These are phyloP conservation scores for Thermochaetoides dissita DNA, from an alignment of 2,329 filamentous ascomycete species.

Conservation along the genomic window DNA sequence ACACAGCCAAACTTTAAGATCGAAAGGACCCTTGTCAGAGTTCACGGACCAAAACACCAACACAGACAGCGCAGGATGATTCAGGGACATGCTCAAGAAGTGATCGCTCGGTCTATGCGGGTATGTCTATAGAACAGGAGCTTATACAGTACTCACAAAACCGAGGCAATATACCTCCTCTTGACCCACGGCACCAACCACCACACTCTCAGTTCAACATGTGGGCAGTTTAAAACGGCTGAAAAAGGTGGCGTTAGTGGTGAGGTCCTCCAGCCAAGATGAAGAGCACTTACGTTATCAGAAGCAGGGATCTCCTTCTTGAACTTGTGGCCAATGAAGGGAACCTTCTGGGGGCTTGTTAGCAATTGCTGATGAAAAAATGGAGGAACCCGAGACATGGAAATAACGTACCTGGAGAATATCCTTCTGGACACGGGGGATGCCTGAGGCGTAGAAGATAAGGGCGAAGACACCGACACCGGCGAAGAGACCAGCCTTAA, in stretches of 20 bases:
- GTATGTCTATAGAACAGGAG: constrained; percentile 10
- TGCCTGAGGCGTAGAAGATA: constrained; percentile 47
- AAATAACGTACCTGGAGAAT: constrained; percentile 37
- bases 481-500: constrained; percentile 40
- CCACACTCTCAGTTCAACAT: neutral
- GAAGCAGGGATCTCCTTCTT: constrained; percentile 41
- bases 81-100: neutral
- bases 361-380: constrained; percentile 8
- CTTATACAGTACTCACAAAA: constrained; percentile 10
- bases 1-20: too few relatives aligned
- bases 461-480: constrained; percentile 43
- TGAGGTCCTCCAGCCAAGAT: too few relatives aligned
- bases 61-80: too few relatives aligned
- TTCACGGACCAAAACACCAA: too few relatives aligned
- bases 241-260: neutral
- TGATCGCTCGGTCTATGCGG: constrained; percentile 1
- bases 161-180: neutral
- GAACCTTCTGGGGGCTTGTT: constrained; percentile 34
- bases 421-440: constrained; percentile 46
- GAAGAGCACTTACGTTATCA: constrained; percentile 41
- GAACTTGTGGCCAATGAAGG: constrained; percentile 37
- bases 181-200: constrained; percentile 3
- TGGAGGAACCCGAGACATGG: accelerated
- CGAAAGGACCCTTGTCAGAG: too few relatives aligned
- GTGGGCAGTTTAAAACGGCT: constrained; percentile 16